Evolutionary conservation across 2,329 filamentous ascomycete species (phyloP).

Genomic region (Aspergillus ochraceoroseus): DNA sequence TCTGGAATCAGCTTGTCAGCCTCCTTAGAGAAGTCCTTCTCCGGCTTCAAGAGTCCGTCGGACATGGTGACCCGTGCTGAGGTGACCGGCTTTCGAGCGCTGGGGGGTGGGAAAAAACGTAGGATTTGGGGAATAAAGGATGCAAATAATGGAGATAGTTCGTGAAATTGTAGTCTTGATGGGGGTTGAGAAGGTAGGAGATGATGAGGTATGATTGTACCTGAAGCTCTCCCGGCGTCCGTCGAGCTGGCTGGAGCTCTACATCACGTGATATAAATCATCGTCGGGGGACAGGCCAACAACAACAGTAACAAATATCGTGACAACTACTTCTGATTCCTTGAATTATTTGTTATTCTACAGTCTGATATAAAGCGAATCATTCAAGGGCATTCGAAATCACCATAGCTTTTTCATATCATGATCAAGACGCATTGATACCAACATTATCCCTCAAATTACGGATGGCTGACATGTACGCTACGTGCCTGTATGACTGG

Average conservation of each 20-base stretch:
- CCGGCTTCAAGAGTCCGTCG: slow-evolving; percentile 78
- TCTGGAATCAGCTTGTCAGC: slow-evolving; percentile 87
- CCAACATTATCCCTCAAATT: too few species aligned
- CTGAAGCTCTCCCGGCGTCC: slow-evolving; percentile 13
- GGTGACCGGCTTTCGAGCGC: slow-evolving; percentile 12
- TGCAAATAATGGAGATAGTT: slow-evolving; percentile 5
- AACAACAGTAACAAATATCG: not conserved
- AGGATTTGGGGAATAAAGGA: slow-evolving; percentile 8
- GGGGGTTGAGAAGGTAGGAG: slow-evolving; percentile 1
- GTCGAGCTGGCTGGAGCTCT: slow-evolving; percentile 30
- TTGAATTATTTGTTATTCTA: not conserved
- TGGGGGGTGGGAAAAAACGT: not conserved
- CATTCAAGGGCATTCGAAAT: too few species aligned
- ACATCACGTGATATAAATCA: slow-evolving; percentile 26
- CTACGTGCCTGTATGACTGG: too few species aligned
- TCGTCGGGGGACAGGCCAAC: not conserved
- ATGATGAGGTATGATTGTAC: slow-evolving; percentile 15
- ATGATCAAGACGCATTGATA: too few species aligned
- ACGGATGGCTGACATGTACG: too few species aligned
- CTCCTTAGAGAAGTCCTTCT: slow-evolving; percentile 98
- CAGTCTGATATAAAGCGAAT: too few species aligned
- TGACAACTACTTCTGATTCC: not conserved
- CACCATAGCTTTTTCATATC: too few species aligned
- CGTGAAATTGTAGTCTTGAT: slow-evolving; percentile 14
- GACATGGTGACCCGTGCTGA: slow-evolving; percentile 59